Percentiles rank a stretch among this genome's conserved stretches.
Evolutionary conservation across 148 eudicot genomes (phyloP).

Genomic region (Tetragonia tetragonoides): DNA sequence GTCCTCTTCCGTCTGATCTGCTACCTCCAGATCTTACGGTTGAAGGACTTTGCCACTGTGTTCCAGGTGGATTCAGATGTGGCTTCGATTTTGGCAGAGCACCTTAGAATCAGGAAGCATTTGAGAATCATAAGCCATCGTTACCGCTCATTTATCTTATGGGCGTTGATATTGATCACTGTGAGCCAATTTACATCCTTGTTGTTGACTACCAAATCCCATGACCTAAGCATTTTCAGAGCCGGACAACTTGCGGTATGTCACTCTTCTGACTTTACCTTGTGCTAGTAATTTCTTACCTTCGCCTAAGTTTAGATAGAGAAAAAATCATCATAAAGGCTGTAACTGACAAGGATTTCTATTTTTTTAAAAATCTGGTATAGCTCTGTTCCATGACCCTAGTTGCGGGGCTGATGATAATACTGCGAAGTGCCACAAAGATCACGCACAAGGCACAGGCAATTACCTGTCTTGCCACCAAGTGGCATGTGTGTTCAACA

Average conservation of each 20-base stretch:
- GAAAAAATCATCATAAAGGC: background rate
- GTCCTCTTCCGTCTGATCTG: constrained; percentile 89
- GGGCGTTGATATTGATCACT: constrained; percentile 58
- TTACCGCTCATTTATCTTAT: constrained; percentile 63
- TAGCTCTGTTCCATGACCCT: constrained; percentile 79
- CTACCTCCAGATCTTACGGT: constrained; percentile 78
- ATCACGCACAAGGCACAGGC: constrained; percentile 96
- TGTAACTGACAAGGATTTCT: background rate
- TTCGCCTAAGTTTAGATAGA: background rate
- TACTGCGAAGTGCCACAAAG: constrained; percentile 78
- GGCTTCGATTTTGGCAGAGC: constrained; percentile 60
- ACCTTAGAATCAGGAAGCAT: constrained; percentile 76
- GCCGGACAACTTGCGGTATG: constrained; percentile 91
- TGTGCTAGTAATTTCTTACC: background rate
- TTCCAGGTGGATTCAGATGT: constrained; percentile 76
- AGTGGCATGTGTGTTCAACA: constrained; percentile 92
- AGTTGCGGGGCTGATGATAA: constrained; percentile 67
- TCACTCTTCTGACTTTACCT: background rate
- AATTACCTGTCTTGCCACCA: constrained; percentile 79
- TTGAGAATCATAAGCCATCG: constrained; percentile 83
- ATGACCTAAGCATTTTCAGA: constrained; percentile 48
- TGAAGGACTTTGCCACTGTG: constrained; percentile 73
- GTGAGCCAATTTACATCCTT: constrained; percentile 64
- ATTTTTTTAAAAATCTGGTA: constrained; percentile 4
- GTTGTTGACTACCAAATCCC: constrained; percentile 56